Conservation (phyloP, 202 grass and related monocot genomes). For the Saccharum hybrid region DNA sequence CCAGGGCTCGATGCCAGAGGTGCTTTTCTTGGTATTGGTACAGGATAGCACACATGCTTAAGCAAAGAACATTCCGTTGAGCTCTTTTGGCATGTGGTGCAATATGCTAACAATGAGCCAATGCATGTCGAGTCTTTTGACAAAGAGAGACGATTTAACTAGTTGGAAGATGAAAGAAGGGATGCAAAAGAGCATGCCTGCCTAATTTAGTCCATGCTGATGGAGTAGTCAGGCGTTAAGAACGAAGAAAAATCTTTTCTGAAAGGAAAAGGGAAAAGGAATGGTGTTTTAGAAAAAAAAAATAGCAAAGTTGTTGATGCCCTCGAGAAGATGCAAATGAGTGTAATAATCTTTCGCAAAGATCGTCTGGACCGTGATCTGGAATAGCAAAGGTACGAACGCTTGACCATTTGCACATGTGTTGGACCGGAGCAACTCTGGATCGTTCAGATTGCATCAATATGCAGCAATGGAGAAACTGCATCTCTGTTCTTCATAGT, state of each 20-base stretch:
- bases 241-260: neutral
- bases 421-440: neutral
- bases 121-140: neutral
- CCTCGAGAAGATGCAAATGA: neutral
- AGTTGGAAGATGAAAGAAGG: neutral
- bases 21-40: neutral
- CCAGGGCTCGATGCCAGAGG: neutral
- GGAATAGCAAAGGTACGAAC: neutral
- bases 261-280: neutral
- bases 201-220: neutral
- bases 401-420: neutral
- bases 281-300: neutral
- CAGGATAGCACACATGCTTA: neutral
- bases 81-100: conserved; percentile 1
- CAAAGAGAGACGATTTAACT: conserved; percentile 2
- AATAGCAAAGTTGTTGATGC: no score
- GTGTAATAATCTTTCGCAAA: neutral
- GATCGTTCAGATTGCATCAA: neutral
- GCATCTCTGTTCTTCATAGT: neutral
- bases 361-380: neutral
- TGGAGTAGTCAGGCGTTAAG: neutral
- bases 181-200: neutral
- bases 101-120: conserved; percentile 2
- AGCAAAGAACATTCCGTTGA: conserved; percentile 17
- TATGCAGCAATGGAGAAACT: neutral